phyloP scores from a whole-genome alignment of 2,329 filamentous ascomycete genomes.

The Paecilomyces sp. region DNA sequence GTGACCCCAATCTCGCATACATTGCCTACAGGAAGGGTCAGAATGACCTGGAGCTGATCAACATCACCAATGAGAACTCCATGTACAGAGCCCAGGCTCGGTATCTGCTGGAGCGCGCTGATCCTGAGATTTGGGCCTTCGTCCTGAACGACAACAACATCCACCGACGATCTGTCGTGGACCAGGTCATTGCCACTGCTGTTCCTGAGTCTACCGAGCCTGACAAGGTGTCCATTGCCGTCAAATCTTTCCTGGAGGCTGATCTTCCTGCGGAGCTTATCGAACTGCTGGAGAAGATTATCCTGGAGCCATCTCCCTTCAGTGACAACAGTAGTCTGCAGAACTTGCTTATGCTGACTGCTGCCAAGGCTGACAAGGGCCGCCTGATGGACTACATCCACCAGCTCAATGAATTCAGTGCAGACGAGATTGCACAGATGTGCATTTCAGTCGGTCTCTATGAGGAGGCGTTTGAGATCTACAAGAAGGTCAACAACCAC shows the following conservation, averaged over 20 bases:
- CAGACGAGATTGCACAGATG: slow-evolving; percentile 85
- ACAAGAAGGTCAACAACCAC: slow-evolving; percentile 95
- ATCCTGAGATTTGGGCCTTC: slow-evolving; percentile 87
- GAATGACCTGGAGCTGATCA: slow-evolving; percentile 94
- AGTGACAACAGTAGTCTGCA: slow-evolving; percentile 96
- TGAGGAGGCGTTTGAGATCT: slow-evolving; percentile 97
- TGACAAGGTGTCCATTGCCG: slow-evolving; percentile 88
- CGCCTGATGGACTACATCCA: slow-evolving; percentile 96
- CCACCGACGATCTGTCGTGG: slow-evolving; percentile 84
- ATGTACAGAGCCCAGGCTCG: slow-evolving; percentile 99
- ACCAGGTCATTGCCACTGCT: slow-evolving; percentile 92
- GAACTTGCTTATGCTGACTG: slow-evolving; percentile 92
- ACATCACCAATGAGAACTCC: slow-evolving; percentile 98
- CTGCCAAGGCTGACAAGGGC: slow-evolving; percentile 91
- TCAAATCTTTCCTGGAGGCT: slow-evolving; percentile 83
- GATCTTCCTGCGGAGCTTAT: slow-evolving; percentile 93
- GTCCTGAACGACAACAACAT: slow-evolving; percentile 94
- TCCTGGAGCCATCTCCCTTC: slow-evolving; percentile 97
- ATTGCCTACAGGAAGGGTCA: slow-evolving; percentile 95
- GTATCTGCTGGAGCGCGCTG: slow-evolving; percentile 85
- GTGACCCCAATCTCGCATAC: slow-evolving; percentile 89
- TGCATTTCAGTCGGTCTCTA: slow-evolving; percentile 92
- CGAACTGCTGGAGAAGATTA: slow-evolving; percentile 97
- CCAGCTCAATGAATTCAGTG: slow-evolving; percentile 78
- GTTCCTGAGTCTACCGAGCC: slow-evolving; percentile 90